Evolutionary conservation across 208 protist species (phyloP).

Genomic region (Crithidia brevicula): DNA sequence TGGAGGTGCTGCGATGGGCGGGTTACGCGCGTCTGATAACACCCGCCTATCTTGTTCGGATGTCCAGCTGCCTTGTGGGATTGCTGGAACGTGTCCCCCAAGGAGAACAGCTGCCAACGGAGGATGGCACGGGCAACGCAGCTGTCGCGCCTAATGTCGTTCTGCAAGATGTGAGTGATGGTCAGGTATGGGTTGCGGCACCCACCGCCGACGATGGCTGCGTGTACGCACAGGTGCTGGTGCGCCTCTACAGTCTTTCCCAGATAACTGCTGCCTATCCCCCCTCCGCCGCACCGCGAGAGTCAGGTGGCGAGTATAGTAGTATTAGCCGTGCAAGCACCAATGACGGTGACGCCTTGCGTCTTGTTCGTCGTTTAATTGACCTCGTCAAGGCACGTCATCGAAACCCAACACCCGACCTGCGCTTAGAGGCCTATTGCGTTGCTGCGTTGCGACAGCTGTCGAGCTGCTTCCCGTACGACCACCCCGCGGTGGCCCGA

Average conservation of each 20-base stretch:
- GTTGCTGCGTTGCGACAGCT: constrained; percentile 54
- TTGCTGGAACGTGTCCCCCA: constrained; percentile 46
- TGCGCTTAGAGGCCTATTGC: constrained; percentile 59
- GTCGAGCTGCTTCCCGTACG: constrained; percentile 36
- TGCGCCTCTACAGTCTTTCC: constrained; percentile 22
- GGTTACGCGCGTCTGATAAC: constrained; percentile 63
- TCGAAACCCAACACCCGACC: constrained; percentile 39
- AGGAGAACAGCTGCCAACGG: neutral
- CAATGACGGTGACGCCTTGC: neutral
- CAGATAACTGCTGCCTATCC: constrained; percentile 31
- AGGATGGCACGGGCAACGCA: neutral
- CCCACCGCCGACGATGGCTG: constrained; percentile 32
- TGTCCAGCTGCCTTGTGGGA: constrained; percentile 41
- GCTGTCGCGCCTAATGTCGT: constrained; percentile 10
- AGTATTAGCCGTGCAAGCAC: neutral
- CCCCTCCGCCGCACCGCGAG: constrained; percentile 1
- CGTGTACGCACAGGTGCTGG: constrained; percentile 26
- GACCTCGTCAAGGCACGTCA: constrained; percentile 46
- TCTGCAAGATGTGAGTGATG: constrained; percentile 17
- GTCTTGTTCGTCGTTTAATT: constrained; percentile 26
- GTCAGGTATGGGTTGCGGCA: constrained; percentile 17
- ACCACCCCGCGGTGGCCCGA: constrained; percentile 43
- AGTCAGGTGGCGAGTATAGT: neutral
- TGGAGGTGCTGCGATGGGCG: constrained; percentile 46
- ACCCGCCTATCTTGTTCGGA: constrained; percentile 34